Conservation (phyloP, 202 grass and related monocot species). For the Dendrocalamus latiflorus region DNA sequence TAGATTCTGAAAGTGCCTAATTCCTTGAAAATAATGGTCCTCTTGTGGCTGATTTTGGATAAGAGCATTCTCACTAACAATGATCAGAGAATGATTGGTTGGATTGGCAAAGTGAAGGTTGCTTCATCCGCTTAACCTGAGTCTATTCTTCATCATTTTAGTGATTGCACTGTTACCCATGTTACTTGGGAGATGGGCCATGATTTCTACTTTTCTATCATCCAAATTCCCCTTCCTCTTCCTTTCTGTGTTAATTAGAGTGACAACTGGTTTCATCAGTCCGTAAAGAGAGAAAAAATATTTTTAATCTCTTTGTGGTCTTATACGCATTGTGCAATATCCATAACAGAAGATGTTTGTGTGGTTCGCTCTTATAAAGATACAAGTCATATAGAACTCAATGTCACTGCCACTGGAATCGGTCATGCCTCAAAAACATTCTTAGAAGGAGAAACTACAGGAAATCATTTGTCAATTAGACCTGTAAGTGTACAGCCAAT, state of each 20-base stretch:
- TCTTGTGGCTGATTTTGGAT: background rate
- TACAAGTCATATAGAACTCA: background rate
- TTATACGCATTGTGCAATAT: background rate
- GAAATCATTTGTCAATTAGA: conserved; percentile 1
- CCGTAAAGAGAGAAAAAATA: background rate
- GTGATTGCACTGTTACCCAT: background rate
- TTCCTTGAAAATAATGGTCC: background rate
- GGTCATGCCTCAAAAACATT: background rate
- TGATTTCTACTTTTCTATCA: background rate
- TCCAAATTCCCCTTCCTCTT: background rate
- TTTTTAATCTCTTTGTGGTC: background rate
- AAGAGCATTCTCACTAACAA: background rate
- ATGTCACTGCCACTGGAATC: background rate
- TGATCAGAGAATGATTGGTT: background rate
- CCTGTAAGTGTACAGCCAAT: background rate
- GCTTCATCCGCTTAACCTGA: background rate
- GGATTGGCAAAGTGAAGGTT: background rate
- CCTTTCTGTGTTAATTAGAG: background rate
- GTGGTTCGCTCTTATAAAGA: background rate
- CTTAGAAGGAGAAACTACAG: background rate
- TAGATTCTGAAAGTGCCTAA: background rate
- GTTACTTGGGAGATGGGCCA: conserved; percentile 8
- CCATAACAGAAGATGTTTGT: background rate
- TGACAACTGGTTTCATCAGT: background rate
- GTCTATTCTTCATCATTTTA: background rate